These are phyloP conservation scores for Fusarium virguliforme DNA, from an alignment of 2,329 filamentous ascomycete species.

Conservation along the genomic window DNA sequence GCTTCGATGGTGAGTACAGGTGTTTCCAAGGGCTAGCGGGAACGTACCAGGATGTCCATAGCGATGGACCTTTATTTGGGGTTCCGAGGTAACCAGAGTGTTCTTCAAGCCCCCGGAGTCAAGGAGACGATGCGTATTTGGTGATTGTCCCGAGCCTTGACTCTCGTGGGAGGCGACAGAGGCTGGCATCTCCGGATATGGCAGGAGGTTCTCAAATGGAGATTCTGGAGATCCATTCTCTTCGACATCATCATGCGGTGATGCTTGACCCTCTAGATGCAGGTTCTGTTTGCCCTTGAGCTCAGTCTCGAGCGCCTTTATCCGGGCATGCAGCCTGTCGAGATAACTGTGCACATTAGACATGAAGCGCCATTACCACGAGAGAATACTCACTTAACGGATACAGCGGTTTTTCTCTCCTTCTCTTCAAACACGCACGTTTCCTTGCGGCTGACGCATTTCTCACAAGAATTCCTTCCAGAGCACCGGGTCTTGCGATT, in stretches of 20 bases:
- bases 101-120: slow-evolving; percentile 33
- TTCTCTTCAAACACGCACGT: slow-evolving; percentile 40
- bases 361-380: neutral
- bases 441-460: slow-evolving; percentile 38
- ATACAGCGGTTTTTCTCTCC: slow-evolving; percentile 37
- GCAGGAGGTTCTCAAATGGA: neutral
- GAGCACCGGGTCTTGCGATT: slow-evolving; percentile 44
- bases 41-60: slow-evolving; percentile 40
- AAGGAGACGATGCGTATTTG: neutral
- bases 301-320: slow-evolving; percentile 34
- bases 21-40: fast-evolving
- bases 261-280: neutral
- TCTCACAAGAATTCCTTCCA: slow-evolving; percentile 38
- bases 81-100: slow-evolving; percentile 38
- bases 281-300: slow-evolving; percentile 9
- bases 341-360: slow-evolving; percentile 32
- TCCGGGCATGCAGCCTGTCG: slow-evolving; percentile 36
- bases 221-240: neutral
- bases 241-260: neutral
- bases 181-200: neutral
- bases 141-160: neutral
- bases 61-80: slow-evolving; percentile 43
- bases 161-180: neutral
- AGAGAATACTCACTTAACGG: slow-evolving; percentile 30
- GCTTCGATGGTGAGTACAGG: slow-evolving; percentile 21